Percentiles rank a stretch among this genome's conserved stretches.
Evolutionary conservation across 2,329 filamentous ascomycete species (phyloP).

Genomic region (Metarhizium brunneum): DNA sequence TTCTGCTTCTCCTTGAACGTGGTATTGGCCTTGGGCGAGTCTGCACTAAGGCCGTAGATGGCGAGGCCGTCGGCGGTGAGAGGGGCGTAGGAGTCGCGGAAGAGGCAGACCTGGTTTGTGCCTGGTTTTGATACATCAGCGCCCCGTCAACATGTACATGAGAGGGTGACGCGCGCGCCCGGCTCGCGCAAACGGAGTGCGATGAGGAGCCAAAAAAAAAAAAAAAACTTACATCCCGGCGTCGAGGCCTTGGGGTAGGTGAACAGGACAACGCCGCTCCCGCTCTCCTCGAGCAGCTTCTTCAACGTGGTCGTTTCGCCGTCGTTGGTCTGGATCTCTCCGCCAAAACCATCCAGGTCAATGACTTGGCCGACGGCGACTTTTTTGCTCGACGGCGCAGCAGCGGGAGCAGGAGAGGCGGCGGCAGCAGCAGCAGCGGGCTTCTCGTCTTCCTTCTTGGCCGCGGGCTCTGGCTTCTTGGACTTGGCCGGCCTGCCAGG

Average conservation of each 20-base stretch:
- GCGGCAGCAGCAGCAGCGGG: background rate
- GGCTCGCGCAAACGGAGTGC: no score
- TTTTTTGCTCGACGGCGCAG: slow-evolving; percentile 26
- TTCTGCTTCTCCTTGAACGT: slow-evolving; percentile 89
- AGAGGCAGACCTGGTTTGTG: slow-evolving; percentile 86
- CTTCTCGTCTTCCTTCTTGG: slow-evolving; percentile 13
- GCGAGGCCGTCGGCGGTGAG: slow-evolving; percentile 71
- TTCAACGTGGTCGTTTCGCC: slow-evolving; percentile 72
- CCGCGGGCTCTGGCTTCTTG: slow-evolving; percentile 15
- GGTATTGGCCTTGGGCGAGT: slow-evolving; percentile 85
- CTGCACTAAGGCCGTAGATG: slow-evolving; percentile 84
- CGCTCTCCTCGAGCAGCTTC: slow-evolving; percentile 72
- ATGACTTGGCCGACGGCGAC: slow-evolving; percentile 46
- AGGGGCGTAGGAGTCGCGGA: slow-evolving; percentile 73
- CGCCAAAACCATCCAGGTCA: slow-evolving; percentile 50
- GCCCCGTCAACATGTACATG: slow-evolving; percentile 5
- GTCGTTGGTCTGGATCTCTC: slow-evolving; percentile 77
- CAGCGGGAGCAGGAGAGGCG: background rate
- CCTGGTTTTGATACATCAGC: slow-evolving; percentile 41
- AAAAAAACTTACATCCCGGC: slow-evolving; percentile 67
- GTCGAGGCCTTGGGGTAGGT: slow-evolving; percentile 95
- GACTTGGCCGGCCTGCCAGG: slow-evolving; percentile 30
- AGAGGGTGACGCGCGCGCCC: background rate
- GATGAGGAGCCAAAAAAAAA: background rate
- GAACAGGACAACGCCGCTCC: slow-evolving; percentile 81